Percentiles rank a stretch among this genome's conserved stretches.
These are phyloP conservation scores for Graphiopsis chlorocephala DNA, from an alignment of 2,329 filamentous ascomycete genomes.

Conservation along the genomic window DNA sequence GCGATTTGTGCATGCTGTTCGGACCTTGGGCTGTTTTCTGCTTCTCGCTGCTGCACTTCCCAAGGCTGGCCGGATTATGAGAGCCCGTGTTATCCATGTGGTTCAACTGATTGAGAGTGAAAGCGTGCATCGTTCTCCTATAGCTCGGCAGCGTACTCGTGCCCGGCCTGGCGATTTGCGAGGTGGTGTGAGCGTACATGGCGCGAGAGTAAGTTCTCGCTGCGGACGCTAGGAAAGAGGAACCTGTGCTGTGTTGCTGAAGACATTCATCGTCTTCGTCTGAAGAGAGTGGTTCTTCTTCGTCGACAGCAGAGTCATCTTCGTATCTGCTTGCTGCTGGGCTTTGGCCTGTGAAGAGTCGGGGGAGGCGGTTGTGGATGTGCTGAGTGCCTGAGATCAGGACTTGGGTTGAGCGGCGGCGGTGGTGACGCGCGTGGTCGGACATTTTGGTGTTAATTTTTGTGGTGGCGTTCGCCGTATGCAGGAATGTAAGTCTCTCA, in stretches of 20 bases:
- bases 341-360: constrained; percentile 15
- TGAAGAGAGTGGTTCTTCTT: background rate
- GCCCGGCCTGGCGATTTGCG: constrained; percentile 17
- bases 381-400: background rate
- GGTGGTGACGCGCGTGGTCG: background rate
- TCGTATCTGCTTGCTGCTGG: background rate
- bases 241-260: constrained; percentile 5
- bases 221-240: constrained; percentile 3
- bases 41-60: background rate
- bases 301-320: background rate
- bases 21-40: background rate
- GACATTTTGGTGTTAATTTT: background rate
- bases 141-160: constrained; percentile 22
- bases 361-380: constrained; percentile 14
- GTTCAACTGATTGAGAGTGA: constrained; percentile 26
- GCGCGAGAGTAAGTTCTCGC: constrained; percentile 20
- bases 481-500: background rate
- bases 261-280: background rate
- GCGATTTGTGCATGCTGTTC: background rate
- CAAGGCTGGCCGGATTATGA: constrained; percentile 8
- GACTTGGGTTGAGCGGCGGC: constrained; percentile 1
- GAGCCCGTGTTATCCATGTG: constrained; percentile 16
- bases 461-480: background rate
- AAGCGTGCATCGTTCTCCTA: constrained; percentile 27
- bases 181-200: constrained; percentile 25